Percentiles rank a stretch among this genome's conserved stretches.
Evolutionary conservation across 148 eudicot species (phyloP).

Genomic region (Amaranthus palmeri): DNA sequence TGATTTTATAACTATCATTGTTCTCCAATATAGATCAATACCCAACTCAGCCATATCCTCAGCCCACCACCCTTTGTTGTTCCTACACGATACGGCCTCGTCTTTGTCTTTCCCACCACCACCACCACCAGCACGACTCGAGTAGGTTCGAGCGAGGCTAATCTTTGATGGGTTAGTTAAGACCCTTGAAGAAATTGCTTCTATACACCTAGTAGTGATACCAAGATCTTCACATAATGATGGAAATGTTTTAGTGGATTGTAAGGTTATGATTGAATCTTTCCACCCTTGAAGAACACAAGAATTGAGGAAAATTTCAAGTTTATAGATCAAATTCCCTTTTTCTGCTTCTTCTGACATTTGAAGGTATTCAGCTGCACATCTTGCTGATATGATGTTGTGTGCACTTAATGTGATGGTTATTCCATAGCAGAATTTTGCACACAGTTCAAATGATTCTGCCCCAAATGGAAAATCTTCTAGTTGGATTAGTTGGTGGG

Average conservation of each 20-base stretch:
- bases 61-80: slow-evolving; percentile 75
- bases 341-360: slow-evolving; percentile 92
- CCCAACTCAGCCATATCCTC: slow-evolving; percentile 69
- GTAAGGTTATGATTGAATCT: slow-evolving; percentile 67
- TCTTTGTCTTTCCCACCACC: no score
- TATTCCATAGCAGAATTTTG: slow-evolving; percentile 90
- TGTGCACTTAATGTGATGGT: slow-evolving; percentile 76
- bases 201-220: slow-evolving; percentile 66
- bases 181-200: slow-evolving; percentile 55
- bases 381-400: slow-evolving; percentile 65
- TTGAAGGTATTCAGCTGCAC: slow-evolving; percentile 80
- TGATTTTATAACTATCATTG: slow-evolving; percentile 65
- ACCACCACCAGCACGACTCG: slow-evolving; percentile 19
- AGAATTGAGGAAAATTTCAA: slow-evolving; percentile 79
- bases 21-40: slow-evolving; percentile 73
- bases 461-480: slow-evolving; percentile 80
- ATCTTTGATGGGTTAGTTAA: slow-evolving; percentile 49
- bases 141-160: slow-evolving; percentile 38
- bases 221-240: slow-evolving; percentile 68
- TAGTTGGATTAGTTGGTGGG: slow-evolving; percentile 63
- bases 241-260: slow-evolving; percentile 53
- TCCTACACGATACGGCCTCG: background rate
- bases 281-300: slow-evolving; percentile 87
- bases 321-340: slow-evolving; percentile 68
- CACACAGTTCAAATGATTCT: slow-evolving; percentile 82